Base-by-base conservation (phyloP, 2,329 filamentous ascomycete genomes). In the Colletotrichum somersetense region DNA sequence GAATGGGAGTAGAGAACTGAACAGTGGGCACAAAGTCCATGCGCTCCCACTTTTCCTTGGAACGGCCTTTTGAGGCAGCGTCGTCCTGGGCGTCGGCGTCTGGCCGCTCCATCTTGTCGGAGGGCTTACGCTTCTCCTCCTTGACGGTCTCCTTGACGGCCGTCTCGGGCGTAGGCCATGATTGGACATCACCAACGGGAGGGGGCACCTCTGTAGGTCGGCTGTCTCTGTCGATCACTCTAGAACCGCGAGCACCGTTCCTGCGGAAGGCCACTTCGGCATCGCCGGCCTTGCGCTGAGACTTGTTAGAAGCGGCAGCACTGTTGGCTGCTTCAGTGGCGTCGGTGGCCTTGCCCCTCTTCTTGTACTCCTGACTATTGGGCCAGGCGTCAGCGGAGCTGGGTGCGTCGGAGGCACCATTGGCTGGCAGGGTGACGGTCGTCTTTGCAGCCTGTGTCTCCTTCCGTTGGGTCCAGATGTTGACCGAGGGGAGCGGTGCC, bases 121-220 rank as follows among this genome's bases (percentile, higher is more conserved):
- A 86, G 1, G 86, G 83, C 81, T 94, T 95, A 78, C 91, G 91
- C 82, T 93, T 93, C 73, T 93, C 89, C 76, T 96, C 94, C 74
- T 87, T 85, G 57, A 82, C 81, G 61, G 91, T 90, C 76, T 96
- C 94, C 74, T 87, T 85, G 57, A 82, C 81, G 62, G 91, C 91
- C 64, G 92, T 89, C 76, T 97, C 94, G 0, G 95, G 95, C 3
- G 96, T 98, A 20, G 96, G 96, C 96, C 96, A 99, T 26, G 91
- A 91, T 65, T 90, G 85, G 62, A 93, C 88, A 80, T 98, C 95
- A 71, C 89, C 91, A 58, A 94, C 92, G 2, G 93, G 87, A 35
- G 93, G 93, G 5, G 85, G 79, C 2, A 82, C 74, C 33, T 81
- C 83, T 23, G 62, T 71, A 42, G 58, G 23, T 16, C 71, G 67